Conservation (phyloP, 2,329 filamentous ascomycete species). For the Cordyceps sp. region DNA sequence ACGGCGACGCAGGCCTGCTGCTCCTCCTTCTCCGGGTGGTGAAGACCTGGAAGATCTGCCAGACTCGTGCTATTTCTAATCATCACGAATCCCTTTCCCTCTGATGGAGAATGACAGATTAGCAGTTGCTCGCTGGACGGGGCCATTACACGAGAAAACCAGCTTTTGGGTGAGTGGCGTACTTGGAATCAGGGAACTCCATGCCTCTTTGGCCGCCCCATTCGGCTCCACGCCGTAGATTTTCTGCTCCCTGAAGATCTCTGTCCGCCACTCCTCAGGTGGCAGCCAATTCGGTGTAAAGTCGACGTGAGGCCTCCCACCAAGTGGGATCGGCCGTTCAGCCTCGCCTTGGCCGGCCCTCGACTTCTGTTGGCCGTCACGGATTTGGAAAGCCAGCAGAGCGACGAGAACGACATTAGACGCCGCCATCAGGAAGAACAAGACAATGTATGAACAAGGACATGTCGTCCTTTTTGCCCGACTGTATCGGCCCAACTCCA, state of each 20-base stretch:
- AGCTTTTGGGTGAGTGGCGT: not conserved
- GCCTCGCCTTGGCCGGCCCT: not conserved
- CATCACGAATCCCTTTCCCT: constrained; percentile 3
- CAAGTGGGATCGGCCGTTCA: not conserved
- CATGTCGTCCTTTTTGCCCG: not conserved
- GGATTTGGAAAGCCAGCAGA: not conserved
- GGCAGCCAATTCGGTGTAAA: constrained; percentile 2
- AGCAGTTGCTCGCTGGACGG: not conserved
- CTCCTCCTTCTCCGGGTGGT: constrained; percentile 1
- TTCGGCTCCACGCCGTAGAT: constrained; percentile 1
- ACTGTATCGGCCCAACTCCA: not conserved
- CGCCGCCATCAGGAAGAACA: not conserved
- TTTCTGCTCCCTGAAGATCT: constrained; percentile 1
- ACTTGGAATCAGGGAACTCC: constrained; percentile 4
- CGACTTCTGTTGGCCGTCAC: not conserved
- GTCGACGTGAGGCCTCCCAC: constrained; percentile 1
- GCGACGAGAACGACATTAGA: not conserved
- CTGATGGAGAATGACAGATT: not conserved
- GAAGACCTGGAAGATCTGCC: constrained; percentile 1
- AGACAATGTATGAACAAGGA: not conserved
- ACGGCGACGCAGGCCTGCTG: constrained; percentile 2
- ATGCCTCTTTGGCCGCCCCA: constrained; percentile 2
- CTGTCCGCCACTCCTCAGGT: constrained; percentile 4
- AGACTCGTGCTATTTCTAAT: constrained; percentile 2
- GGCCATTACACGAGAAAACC: too few relatives aligned